Evolutionary conservation across 2,329 filamentous ascomycete species (phyloP), one percentile per base, ranked within the genome.

Genomic region (Xylaria multiplex): DNA sequence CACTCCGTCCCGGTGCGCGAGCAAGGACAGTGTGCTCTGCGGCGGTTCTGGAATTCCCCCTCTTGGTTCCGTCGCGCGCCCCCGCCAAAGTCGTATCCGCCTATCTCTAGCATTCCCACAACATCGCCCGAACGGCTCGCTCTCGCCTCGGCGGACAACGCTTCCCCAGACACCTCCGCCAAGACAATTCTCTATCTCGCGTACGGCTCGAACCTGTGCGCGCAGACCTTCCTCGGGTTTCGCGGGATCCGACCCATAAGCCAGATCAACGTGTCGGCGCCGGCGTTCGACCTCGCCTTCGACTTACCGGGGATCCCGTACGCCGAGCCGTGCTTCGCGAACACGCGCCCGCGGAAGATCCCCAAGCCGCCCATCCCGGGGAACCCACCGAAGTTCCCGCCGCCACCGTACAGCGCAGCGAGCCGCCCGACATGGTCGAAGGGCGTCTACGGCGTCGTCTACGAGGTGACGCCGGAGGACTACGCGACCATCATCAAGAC

Each of bases 391-490:
- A 73, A 70, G 8, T 68, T 66, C 16, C 77, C 76, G 1, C 75
- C 75, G 1, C 76, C 66, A 53, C 62, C 77, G n/a, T 77, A 73
- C 42, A 73, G 69, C 35, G 67, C 67, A 70, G 66, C 68, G 22
- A 13, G 54, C 68, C 64, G 16, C 48, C 65, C 78, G 8, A 74
- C 80, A 60, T 97, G 93, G 93, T 82, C 88, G 69, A 94, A 93
- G 74, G 92, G 93, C 4, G 85, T 99, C 2, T 87, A 97, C 46
- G 96, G 96, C 27, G 93, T 97, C 16, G 96, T 98, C 3, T 99
- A 99, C 81, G 94, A 98, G 81, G 93, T 98, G 35, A 97, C 93
- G 0, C 81, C 85, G 19, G 79, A 85, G 49, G 96, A 99, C 80
- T 99, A 92, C 77, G 86, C 89, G 6, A 91, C 87, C 66, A 97